Conservation (phyloP, 371 early-diverging fungal species). For the Circinella minor region DNA sequence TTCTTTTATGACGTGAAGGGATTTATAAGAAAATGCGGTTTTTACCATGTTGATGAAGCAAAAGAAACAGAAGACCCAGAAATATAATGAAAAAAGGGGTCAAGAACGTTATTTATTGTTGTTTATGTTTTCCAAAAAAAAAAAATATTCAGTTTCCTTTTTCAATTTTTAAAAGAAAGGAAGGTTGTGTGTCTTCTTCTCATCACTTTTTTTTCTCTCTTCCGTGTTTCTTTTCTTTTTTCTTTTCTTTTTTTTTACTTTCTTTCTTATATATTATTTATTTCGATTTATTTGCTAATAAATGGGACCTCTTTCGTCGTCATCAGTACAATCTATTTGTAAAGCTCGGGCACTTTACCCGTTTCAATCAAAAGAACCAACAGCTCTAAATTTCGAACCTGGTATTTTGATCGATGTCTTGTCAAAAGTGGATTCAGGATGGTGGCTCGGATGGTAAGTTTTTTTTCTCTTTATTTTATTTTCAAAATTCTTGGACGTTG, state of each 20-base stretch:
- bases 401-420: constrained; percentile 86
- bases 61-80: too few species aligned
- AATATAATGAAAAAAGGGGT: too few species aligned
- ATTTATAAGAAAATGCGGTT: too few species aligned
- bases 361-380: constrained; percentile 57
- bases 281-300: too few species aligned
- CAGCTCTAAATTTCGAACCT: constrained; percentile 75
- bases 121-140: too few species aligned
- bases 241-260: constrained; percentile 11
- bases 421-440: constrained; percentile 82
- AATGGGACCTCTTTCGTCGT: neutral
- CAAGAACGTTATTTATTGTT: too few species aligned
- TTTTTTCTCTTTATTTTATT: too few species aligned
- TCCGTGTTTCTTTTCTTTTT: constrained; percentile 2
- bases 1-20: too few species aligned
- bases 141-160: neutral
- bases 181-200: too few species aligned
- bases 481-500: neutral
- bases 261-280: neutral
- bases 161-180: neutral
- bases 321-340: constrained; percentile 10
- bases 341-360: constrained; percentile 16
- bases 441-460: constrained; percentile 84
- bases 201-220: neutral
- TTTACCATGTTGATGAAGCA: too few species aligned